Percentiles rank a stretch among this genome's conserved stretches.
Evolutionary conservation across 2,329 filamentous ascomycete species (phyloP).

Genomic region (Cercospora sp.): DNA sequence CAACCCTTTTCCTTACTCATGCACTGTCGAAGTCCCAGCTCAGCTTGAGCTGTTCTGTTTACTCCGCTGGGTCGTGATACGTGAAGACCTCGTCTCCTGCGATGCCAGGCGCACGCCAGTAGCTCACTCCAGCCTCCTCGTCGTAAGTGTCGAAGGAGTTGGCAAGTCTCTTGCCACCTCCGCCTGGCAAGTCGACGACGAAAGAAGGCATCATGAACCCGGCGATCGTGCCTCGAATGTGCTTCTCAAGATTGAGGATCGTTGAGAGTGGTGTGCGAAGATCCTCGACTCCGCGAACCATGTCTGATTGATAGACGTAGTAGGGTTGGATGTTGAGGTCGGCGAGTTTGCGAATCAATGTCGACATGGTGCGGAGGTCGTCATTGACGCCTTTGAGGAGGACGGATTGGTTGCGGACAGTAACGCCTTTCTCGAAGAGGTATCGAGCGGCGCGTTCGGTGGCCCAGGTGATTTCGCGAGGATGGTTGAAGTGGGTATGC

Average conservation of each 20-base stretch:
- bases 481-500: constrained; percentile 67
- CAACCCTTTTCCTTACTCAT: not conserved
- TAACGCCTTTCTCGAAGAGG: constrained; percentile 54
- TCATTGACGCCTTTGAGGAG: constrained; percentile 62
- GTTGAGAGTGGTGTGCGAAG: constrained; percentile 61
- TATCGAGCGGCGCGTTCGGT: constrained; percentile 54
- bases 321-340: constrained; percentile 62
- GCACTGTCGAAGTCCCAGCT: constrained; percentile 11
- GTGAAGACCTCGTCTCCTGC: constrained; percentile 51
- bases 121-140: constrained; percentile 54
- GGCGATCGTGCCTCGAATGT: constrained; percentile 60
- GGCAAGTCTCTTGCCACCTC: constrained; percentile 63
- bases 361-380: constrained; percentile 53
- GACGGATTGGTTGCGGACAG: constrained; percentile 62
- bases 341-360: constrained; percentile 55
- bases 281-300: constrained; percentile 62
- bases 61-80: constrained; percentile 57
- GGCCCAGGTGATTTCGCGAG: constrained; percentile 63
- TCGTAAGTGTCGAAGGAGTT: constrained; percentile 57
- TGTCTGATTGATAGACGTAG: constrained; percentile 66
- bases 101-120: constrained; percentile 58
- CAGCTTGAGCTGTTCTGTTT: constrained; percentile 8
- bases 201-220: constrained; percentile 65
- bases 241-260: constrained; percentile 58
- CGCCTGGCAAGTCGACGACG: constrained; percentile 63